Percentiles rank a stretch among this genome's conserved stretches.
These are phyloP conservation scores for Hymenoscyphus infarciens DNA, from an alignment of 2,329 filamentous ascomycete species.

Conservation along the genomic window DNA sequence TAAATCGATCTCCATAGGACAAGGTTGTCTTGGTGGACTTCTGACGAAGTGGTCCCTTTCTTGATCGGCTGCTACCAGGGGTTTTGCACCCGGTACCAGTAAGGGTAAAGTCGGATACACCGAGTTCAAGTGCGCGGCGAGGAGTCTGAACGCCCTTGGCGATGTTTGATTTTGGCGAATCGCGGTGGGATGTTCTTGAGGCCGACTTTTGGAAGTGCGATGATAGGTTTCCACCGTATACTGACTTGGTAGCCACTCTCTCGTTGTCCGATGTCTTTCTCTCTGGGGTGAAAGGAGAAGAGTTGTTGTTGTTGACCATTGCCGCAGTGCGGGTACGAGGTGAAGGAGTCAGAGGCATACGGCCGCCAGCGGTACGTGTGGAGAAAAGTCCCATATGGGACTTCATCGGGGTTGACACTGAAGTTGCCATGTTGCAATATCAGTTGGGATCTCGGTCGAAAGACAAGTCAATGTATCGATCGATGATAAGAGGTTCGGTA, in stretches of 20 bases:
- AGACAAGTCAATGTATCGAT: constrained; percentile 49
- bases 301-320: constrained; percentile 53
- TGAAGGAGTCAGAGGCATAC: constrained; percentile 91
- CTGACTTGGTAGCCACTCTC: constrained; percentile 59
- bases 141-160: constrained; percentile 71
- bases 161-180: constrained; percentile 97
- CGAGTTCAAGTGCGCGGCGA: constrained; percentile 78
- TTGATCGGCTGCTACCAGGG: constrained; percentile 53
- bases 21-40: constrained; percentile 71
- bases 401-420: constrained; percentile 88
- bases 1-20: constrained; percentile 87
- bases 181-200: constrained; percentile 66
- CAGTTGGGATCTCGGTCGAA: constrained; percentile 43
- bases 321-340: constrained; percentile 62
- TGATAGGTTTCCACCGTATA: constrained; percentile 76
- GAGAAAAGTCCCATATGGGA: constrained; percentile 92
- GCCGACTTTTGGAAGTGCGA: constrained; percentile 71
- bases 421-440: constrained; percentile 70
- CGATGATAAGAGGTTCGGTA: constrained; percentile 36
- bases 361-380: constrained; percentile 86
- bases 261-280: constrained; percentile 52
- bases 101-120: constrained; percentile 88
- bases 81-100: constrained; percentile 76
- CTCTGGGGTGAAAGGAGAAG: constrained; percentile 77
- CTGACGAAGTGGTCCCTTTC: constrained; percentile 50